A percentile compares a stretch with the other conserved stretches of the same genome.
Conservation (phyloP, 345 rosid genomes). For the Angophora floribunda region DNA sequence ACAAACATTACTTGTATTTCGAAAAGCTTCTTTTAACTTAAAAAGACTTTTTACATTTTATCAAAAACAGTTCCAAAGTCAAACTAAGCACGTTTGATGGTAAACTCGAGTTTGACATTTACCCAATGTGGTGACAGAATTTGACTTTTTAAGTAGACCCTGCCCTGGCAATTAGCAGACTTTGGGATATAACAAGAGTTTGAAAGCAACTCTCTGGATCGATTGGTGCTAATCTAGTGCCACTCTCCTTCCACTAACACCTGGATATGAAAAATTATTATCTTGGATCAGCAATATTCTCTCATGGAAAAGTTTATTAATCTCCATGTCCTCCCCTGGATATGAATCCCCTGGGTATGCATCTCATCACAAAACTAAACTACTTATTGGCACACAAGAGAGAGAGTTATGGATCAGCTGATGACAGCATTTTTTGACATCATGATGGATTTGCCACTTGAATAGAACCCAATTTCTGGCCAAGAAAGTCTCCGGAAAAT, state of each 20-base stretch:
- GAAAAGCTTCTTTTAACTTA: too few relatives aligned
- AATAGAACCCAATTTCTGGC: constrained; percentile 5
- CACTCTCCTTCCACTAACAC: not conserved
- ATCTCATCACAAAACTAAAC: not conserved
- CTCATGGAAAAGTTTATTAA: not conserved
- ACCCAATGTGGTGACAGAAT: not conserved
- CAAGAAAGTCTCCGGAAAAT: constrained; percentile 27
- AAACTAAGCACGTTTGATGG: not conserved
- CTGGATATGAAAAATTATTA: not conserved
- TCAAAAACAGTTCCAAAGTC: too few relatives aligned
- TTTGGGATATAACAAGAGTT: not conserved
- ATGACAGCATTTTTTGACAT: not conserved
- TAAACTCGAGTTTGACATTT: not conserved
- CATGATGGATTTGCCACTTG: constrained; percentile 9
- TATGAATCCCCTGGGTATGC: not conserved
- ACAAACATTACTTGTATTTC: too few relatives aligned
- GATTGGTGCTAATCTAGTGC: not conserved
- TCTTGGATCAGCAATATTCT: not conserved
- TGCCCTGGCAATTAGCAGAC: not conserved
- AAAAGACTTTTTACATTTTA: too few relatives aligned
- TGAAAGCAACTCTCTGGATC: not conserved
- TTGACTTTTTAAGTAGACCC: not conserved
- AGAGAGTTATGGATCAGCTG: not conserved
- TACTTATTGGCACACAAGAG: not conserved
- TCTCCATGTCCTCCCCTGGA: not conserved